phyloP scores from a whole-genome alignment of 2,329 filamentous ascomycete species.

The Huntiella omanensis region DNA sequence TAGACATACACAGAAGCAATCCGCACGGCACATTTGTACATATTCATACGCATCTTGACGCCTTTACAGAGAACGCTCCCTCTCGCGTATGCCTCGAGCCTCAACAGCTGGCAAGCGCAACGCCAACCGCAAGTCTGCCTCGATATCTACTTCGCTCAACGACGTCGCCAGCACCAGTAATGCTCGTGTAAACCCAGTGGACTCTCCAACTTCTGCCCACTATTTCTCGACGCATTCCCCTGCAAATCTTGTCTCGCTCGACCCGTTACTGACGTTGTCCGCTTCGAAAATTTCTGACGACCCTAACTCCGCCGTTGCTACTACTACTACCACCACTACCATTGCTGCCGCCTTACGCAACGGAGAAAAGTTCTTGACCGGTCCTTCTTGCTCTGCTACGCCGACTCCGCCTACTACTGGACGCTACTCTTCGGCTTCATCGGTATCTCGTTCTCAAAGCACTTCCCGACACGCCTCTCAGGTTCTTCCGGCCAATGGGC shows the following conservation, averaged over 20 bases:
- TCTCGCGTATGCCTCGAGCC: constrained; percentile 2
- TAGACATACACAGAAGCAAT: too few relatives aligned
- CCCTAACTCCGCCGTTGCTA: neutral
- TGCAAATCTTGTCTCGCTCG: constrained; percentile 14
- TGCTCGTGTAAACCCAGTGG: constrained; percentile 47
- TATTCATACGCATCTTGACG: too few relatives aligned
- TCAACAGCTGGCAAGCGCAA: neutral
- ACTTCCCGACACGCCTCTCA: too few relatives aligned
- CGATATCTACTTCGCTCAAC: neutral
- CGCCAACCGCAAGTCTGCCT: neutral
- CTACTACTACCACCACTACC: neutral
- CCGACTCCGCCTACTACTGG: neutral
- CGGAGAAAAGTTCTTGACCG: neutral
- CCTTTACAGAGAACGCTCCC: too few relatives aligned
- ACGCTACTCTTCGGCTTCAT: neutral
- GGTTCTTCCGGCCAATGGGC: constrained; percentile 11
- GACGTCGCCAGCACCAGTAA: constrained; percentile 46
- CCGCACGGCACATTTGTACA: too few relatives aligned
- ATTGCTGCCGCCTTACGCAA: neutral
- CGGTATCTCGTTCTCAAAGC: neutral
- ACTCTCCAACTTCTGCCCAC: constrained; percentile 19
- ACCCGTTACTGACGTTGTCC: too few relatives aligned
- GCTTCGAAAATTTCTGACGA: neutral
- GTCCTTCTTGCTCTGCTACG: neutral
- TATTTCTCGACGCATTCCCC: constrained; percentile 38